phyloP scores from a whole-genome alignment of 306 rosid species.

The Purshia tridentata region DNA sequence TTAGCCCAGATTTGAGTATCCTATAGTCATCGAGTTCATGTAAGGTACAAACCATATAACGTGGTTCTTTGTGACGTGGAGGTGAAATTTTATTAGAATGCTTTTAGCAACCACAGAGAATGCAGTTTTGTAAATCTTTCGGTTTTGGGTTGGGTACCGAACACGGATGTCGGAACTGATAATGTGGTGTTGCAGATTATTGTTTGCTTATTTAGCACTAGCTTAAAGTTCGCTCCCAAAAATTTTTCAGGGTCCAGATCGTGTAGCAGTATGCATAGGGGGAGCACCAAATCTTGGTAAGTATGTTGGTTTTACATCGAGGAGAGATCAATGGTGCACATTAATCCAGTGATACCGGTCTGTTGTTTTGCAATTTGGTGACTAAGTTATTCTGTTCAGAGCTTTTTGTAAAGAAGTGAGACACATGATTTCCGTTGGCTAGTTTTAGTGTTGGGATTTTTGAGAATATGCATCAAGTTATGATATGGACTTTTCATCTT shows the following conservation, averaged over 20 bases:
- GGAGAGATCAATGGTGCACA: constrained; percentile 16
- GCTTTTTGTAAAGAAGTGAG: constrained; percentile 42
- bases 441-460: neutral
- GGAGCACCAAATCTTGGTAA: constrained; percentile 56
- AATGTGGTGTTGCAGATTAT: constrained; percentile 31
- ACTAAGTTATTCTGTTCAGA: constrained; percentile 32
- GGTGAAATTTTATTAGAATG: constrained; percentile 16
- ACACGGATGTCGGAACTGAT: constrained; percentile 23
- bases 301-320: constrained; percentile 38
- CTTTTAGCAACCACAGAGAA: constrained; percentile 18
- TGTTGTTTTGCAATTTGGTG: constrained; percentile 18
- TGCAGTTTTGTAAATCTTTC: constrained; percentile 20
- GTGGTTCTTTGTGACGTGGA: constrained; percentile 22
- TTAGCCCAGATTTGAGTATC: constrained; percentile 29
- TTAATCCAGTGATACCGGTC: neutral
- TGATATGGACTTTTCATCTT: neutral
- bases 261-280: constrained; percentile 54
- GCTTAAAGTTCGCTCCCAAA: constrained; percentile 64
- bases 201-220: constrained; percentile 30
- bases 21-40: constrained; percentile 19
- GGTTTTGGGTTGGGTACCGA: constrained; percentile 30
- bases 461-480: neutral
- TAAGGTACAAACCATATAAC: constrained; percentile 22
- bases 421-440: constrained; percentile 24
- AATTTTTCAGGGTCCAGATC: constrained; percentile 51